phyloP scores from a whole-genome alignment of 768 basidiomycete species.

The Suillus clintonianus region DNA sequence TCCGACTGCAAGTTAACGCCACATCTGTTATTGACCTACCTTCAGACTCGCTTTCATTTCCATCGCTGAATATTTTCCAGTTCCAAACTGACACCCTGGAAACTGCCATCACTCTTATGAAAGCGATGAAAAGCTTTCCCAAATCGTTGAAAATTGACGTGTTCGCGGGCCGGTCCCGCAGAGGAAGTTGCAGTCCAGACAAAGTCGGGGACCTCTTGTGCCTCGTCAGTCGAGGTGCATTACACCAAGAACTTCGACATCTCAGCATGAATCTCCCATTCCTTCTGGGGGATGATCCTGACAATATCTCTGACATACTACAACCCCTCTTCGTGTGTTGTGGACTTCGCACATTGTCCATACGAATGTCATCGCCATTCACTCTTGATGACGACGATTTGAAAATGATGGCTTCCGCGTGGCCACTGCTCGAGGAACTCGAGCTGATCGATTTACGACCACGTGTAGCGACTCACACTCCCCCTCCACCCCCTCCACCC shows the following conservation, averaged over 20 bases:
- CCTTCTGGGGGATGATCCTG: not conserved
- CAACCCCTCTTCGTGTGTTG: not conserved
- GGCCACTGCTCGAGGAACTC: not conserved
- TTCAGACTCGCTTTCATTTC: not conserved
- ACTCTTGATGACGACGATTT: not conserved
- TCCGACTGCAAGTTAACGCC: not conserved
- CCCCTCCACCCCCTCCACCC: not conserved
- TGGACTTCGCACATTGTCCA: not conserved
- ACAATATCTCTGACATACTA: not conserved
- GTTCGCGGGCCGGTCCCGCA: not conserved
- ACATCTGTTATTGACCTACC: not conserved
- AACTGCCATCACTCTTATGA: not conserved
- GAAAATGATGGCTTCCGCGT: not conserved
- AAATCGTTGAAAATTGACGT: not conserved
- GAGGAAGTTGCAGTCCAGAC: not conserved
- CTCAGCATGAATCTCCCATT: not conserved
- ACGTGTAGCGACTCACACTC: not conserved
- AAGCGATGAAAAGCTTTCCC: not conserved
- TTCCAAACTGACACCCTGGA: not conserved
- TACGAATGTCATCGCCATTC: slow-evolving; percentile 2
- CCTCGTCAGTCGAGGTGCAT: not conserved
- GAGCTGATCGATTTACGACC: not conserved
- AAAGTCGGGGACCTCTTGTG: not conserved
- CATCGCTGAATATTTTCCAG: not conserved
- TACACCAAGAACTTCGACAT: not conserved